Evolutionary conservation across 129 eudicot genomes (phyloP).

Genomic region (Helianthus tuberosus): DNA sequence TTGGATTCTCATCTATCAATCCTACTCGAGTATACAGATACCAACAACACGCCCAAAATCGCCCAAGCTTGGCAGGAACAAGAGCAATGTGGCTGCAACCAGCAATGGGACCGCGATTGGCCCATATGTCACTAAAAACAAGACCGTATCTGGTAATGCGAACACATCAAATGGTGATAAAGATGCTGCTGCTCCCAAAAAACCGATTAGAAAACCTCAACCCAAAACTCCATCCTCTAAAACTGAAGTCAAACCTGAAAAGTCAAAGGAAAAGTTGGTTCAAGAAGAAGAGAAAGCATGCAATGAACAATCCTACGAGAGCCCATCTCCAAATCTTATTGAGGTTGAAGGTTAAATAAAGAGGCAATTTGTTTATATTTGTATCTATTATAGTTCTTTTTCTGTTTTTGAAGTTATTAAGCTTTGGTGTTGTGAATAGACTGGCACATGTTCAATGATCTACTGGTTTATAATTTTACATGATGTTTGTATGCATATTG

Average conservation of each 20-base stretch:
- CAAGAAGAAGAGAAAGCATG: constrained; percentile 39
- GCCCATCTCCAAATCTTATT: constrained; percentile 17
- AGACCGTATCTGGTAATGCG: constrained; percentile 31
- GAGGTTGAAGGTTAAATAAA: constrained; percentile 27
- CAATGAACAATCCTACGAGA: constrained; percentile 34
- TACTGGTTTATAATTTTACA: constrained; percentile 25
- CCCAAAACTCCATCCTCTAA: constrained; percentile 38
- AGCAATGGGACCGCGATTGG: constrained; percentile 41
- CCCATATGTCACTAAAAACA: constrained; percentile 37
- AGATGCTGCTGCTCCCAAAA: constrained; percentile 41
- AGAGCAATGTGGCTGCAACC: constrained; percentile 39
- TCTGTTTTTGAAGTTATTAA: constrained; percentile 26
- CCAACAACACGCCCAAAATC: constrained; percentile 91
- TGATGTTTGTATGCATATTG: constrained; percentile 22
- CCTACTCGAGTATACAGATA: constrained; percentile 43
- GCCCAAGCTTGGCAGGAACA: constrained; percentile 93
- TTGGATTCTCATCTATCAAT: not conserved
- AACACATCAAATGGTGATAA: constrained; percentile 29
- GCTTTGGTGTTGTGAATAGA: constrained; percentile 43
- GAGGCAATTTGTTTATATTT: constrained; percentile 29
- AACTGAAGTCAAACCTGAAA: constrained; percentile 48
- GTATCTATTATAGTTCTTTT: constrained; percentile 34
- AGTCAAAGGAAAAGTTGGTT: constrained; percentile 43
- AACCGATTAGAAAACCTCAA: constrained; percentile 52
- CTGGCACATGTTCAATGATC: constrained; percentile 25